Percentiles rank a stretch among this genome's conserved stretches.
Evolutionary conservation across 345 rosid genomes (phyloP).

Genomic region (Populus ilicifolia): DNA sequence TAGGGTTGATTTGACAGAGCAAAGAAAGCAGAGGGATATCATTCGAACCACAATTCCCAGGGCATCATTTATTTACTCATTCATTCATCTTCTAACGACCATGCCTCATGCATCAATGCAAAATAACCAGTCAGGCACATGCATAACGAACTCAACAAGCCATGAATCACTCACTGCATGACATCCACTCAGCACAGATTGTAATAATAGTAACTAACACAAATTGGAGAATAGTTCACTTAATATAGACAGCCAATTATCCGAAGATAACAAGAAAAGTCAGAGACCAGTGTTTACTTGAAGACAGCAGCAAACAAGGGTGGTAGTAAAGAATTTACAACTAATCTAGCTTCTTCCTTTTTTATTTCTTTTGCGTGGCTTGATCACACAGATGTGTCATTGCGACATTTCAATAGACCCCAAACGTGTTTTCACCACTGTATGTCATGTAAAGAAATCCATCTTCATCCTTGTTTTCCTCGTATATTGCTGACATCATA

Average conservation of each 20-base stretch:
- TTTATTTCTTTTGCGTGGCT: constrained; percentile 1
- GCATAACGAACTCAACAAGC: background rate
- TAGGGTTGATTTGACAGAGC: background rate
- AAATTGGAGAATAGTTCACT: background rate
- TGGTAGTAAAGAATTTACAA: constrained; percentile 30
- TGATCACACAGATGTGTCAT: constrained; percentile 14
- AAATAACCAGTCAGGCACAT: background rate
- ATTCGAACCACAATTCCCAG: background rate
- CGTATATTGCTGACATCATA: constrained; percentile 89
- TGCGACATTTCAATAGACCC: constrained; percentile 33
- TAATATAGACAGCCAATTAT: background rate
- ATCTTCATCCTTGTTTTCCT: constrained; percentile 95
- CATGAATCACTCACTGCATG: background rate
- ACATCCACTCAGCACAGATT: background rate
- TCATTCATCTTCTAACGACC: background rate
- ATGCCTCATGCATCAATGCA: background rate
- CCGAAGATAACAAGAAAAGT: background rate
- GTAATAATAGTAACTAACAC: background rate
- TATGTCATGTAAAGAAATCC: constrained; percentile 97
- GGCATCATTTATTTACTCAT: background rate
- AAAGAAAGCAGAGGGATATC: background rate
- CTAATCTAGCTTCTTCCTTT: constrained; percentile 11
- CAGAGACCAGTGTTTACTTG: background rate
- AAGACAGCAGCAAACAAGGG: background rate
- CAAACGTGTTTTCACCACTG: constrained; percentile 98